Base-by-base conservation (phyloP, 495 filamentous ascomycete species). In the Collariella sp. region DNA sequence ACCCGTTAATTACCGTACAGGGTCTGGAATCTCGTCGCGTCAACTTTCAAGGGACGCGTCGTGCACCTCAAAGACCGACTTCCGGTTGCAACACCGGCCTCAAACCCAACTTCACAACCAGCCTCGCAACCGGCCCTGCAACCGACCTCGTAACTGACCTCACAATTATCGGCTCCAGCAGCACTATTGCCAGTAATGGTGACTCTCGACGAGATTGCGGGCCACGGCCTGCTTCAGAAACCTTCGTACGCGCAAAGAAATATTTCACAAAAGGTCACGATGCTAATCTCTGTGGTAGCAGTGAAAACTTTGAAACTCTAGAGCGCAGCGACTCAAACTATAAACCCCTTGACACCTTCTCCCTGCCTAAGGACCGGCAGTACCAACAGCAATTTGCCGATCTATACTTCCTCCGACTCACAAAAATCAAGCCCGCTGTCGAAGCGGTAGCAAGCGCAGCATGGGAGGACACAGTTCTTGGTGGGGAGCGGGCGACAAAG, bases 381-480 rank as follows among this genome's bases (percentile, higher is more conserved):
- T 99, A 97, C 62, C 78, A 88, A 65, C 94, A 97, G 66, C 94
- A 99, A 75, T 99, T 86, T 81, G 87, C 83, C 54, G 91, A 96
- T 62, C 88, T 96, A 80, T 99, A 99, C 74, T 97, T 96, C 67
- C 70, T 96, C 60, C 87, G 94, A 34, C 79, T 97, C 12, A 81
- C 87, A 7, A 86, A 85, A 67, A 79, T 99, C 65, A 96, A 94
- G 69, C 87, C 91, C 7, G 78, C 79, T 1, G 85, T 94, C 0
- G 88, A 93, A 67, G 67, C 79, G 53, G 73, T 86, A 46, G 93
- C 90, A 1, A 65, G 65, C 19, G 81, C 83, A 23, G 82, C 84
- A 16, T 97, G 91, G 90, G 77, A 83, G 20, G 85, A 78, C 50
- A 83, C 85, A 44, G 76, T 89, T 72, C 84, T 96, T 62, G 88